Conservation (phyloP, 2,329 filamentous ascomycete genomes). For the Cordyceps tenuipes region DNA sequence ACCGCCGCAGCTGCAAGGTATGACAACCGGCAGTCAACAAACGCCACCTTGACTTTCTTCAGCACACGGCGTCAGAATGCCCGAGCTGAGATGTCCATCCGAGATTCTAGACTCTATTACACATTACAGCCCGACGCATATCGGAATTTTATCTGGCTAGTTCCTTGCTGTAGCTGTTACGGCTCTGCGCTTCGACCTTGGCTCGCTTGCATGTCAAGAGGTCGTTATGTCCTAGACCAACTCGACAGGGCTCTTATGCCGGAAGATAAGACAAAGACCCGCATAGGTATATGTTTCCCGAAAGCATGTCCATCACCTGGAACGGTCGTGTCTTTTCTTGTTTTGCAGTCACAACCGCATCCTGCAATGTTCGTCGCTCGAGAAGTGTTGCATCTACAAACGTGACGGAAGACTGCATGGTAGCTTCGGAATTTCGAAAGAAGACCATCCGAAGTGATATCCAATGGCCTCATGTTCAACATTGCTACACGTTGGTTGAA, state of each 20-base stretch:
- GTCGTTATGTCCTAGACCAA: background rate
- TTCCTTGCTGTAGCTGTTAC: background rate
- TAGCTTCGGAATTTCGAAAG: background rate
- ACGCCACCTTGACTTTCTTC: background rate
- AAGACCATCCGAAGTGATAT: background rate
- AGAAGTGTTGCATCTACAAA: background rate
- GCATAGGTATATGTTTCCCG: background rate
- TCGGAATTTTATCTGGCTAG: background rate
- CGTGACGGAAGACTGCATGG: background rate
- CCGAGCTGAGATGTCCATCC: background rate
- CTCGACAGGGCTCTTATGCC: background rate
- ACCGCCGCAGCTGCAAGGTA: background rate
- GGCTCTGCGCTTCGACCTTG: background rate
- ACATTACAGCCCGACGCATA: background rate
- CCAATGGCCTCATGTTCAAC: background rate
- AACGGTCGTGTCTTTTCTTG: background rate
- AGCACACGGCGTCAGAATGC: background rate
- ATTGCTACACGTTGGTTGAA: background rate
- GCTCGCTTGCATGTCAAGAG: background rate
- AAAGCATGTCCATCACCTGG: background rate
- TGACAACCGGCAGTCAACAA: background rate
- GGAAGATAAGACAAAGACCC: background rate
- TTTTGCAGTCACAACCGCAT: no score
- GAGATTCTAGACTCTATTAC: background rate
- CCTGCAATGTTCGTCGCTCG: background rate